These are phyloP conservation scores for Scopulariopsis brevicaulis DNA, from an alignment of 2,329 filamentous ascomycete genomes.

Conservation along the genomic window DNA sequence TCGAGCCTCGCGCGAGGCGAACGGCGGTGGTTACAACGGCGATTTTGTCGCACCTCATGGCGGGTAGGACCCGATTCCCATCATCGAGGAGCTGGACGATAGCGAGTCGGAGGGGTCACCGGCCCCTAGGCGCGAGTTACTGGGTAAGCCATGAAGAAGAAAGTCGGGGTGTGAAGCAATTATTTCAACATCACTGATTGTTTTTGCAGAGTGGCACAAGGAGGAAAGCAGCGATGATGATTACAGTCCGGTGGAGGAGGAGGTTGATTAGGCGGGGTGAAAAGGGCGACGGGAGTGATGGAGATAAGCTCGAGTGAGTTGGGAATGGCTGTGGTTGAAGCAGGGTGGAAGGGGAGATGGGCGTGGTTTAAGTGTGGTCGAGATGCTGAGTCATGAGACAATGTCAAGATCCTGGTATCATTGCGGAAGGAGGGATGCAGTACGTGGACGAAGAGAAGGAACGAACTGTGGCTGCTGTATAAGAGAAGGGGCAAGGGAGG, in stretches of 20 bases:
- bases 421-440: neutral
- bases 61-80: conserved; percentile 2
- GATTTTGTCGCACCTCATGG: neutral
- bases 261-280: neutral
- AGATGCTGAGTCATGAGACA: neutral
- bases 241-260: neutral
- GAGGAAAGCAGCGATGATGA: neutral
- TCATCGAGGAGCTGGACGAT: conserved; percentile 1
- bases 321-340: neutral
- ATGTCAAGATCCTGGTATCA: neutral
- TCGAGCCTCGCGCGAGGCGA: neutral
- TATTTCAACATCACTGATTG: neutral
- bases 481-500: neutral
- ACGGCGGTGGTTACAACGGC: neutral
- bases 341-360: neutral
- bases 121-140: neutral
- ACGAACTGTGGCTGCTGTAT: neutral
- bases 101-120: neutral
- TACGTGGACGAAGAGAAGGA: neutral
- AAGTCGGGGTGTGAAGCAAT: neutral
- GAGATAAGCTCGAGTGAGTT: neutral
- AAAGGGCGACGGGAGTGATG: neutral
- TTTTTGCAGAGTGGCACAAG: neutral
- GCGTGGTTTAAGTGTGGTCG: neutral
- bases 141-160: neutral